A percentile compares a stretch with the other conserved stretches of the same genome.
Evolutionary conservation across 306 rosid species (phyloP).

Genomic region (Geum urbanum): DNA sequence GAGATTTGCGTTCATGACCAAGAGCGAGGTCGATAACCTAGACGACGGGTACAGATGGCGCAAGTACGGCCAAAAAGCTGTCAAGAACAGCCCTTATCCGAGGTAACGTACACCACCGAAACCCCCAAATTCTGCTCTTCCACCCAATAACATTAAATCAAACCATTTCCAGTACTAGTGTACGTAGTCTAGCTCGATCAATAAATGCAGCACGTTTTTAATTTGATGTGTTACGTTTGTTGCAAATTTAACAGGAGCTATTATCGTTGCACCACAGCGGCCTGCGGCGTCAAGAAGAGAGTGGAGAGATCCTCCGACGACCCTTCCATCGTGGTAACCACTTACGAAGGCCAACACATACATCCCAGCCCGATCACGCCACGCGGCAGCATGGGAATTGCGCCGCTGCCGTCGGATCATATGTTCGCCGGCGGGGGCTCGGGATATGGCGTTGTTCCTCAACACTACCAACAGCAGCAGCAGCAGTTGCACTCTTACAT

Average conservation of each 20-base stretch:
- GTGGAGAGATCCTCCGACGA: constrained; percentile 76
- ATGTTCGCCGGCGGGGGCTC: background rate
- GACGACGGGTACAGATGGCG: constrained; percentile 96
- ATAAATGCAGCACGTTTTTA: constrained; percentile 4
- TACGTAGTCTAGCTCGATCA: background rate
- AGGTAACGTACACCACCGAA: constrained; percentile 43
- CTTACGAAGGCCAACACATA: constrained; percentile 90
- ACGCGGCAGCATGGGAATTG: constrained; percentile 42
- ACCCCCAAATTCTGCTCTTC: background rate
- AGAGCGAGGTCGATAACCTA: constrained; percentile 77
- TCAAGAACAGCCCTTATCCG: constrained; percentile 91
- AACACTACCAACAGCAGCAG: constrained; percentile 25
- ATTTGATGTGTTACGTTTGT: background rate
- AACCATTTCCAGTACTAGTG: background rate
- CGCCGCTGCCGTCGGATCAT: constrained; percentile 15
- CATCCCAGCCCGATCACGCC: constrained; percentile 57
- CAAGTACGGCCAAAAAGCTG: constrained; percentile 95
- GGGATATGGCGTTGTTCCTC: background rate
- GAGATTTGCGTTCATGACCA: constrained; percentile 80
- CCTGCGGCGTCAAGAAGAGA: constrained; percentile 84
- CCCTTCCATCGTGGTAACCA: constrained; percentile 61
- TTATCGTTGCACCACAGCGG: constrained; percentile 75
- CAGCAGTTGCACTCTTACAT: constrained; percentile 30
- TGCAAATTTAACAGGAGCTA: constrained; percentile 52
- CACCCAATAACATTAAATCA: too few species aligned